A percentile compares a stretch with the other conserved stretches of the same genome.
phyloP scores from a whole-genome alignment of 2,329 filamentous ascomycete species.

The Diaporthe caulivora region DNA sequence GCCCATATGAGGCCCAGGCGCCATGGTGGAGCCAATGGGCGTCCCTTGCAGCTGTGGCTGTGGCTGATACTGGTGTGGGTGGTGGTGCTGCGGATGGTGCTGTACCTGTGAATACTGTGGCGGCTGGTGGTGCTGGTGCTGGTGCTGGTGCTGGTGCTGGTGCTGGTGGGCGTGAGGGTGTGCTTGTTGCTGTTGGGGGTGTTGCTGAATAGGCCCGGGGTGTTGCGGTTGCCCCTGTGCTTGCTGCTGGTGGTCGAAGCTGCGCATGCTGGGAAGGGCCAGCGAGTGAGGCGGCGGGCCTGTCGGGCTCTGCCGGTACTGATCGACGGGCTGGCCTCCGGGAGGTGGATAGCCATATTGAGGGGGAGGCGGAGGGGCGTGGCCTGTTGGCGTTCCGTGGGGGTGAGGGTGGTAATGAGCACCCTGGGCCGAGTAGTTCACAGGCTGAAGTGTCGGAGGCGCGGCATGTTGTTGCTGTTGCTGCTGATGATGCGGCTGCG shows the following conservation, averaged over 20 bases:
- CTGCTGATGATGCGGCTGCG: slow-evolving; percentile 33
- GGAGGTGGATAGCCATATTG: slow-evolving; percentile 40
- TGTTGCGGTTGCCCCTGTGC: slow-evolving; percentile 37
- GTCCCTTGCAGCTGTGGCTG: slow-evolving; percentile 47
- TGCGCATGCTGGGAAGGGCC: slow-evolving; percentile 46
- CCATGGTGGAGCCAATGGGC: slow-evolving; percentile 53
- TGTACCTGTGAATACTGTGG: slow-evolving; percentile 20
- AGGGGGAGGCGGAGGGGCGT: slow-evolving; percentile 36
- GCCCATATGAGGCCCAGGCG: slow-evolving; percentile 54
- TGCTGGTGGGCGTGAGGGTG: slow-evolving; percentile 33
- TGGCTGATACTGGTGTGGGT: slow-evolving; percentile 41
- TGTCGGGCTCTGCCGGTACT: slow-evolving; percentile 42
- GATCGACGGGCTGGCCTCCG: slow-evolving; percentile 39
- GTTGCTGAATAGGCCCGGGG: slow-evolving; percentile 8
- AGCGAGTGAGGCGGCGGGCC: slow-evolving; percentile 37
- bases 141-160: slow-evolving; percentile 44
- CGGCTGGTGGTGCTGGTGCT: slow-evolving; percentile 23
- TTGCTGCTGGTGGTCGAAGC: slow-evolving; percentile 42
- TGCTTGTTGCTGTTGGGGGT: slow-evolving; percentile 36
- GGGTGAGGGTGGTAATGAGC: slow-evolving; percentile 40
- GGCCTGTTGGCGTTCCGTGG: slow-evolving; percentile 35
- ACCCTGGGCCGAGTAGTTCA: slow-evolving; percentile 32
- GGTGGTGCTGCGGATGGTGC: slow-evolving; percentile 39
- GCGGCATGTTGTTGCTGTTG: slow-evolving; percentile 36
- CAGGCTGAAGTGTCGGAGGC: slow-evolving; percentile 32